Conservation (phyloP, 1,139 yeast species). For the Keqinozyma sinolaborantium region DNA sequence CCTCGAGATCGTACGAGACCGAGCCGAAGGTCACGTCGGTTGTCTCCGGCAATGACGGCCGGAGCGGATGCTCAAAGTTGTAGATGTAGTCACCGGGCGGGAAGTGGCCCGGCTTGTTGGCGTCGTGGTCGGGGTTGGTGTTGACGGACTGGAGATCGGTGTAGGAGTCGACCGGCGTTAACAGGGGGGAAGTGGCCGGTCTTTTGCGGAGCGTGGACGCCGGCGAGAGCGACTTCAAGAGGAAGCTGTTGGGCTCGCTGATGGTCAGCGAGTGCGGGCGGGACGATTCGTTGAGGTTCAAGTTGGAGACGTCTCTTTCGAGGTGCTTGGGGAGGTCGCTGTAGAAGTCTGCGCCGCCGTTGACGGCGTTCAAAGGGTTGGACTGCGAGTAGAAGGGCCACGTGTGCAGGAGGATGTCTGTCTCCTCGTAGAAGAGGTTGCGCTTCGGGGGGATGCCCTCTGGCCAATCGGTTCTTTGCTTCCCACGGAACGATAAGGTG, state of each 20-base stretch:
- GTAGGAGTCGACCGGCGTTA: slow-evolving; percentile 15
- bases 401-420: slow-evolving; percentile 69
- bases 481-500: slow-evolving; percentile 65
- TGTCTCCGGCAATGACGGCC: slow-evolving; percentile 79
- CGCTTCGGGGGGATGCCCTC: slow-evolving; percentile 96
- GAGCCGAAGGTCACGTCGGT: slow-evolving; percentile 77
- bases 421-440: slow-evolving; percentile 58
- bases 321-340: slow-evolving; percentile 26
- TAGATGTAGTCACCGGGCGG: slow-evolving; percentile 87
- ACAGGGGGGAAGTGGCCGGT: slow-evolving; percentile 35
- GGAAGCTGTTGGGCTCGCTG: slow-evolving; percentile 12
- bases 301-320: slow-evolving; percentile 28
- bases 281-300: slow-evolving; percentile 26
- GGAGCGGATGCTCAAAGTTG: slow-evolving; percentile 86
- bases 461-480: slow-evolving; percentile 92
- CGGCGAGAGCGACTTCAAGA: slow-evolving; percentile 20
- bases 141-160: slow-evolving; percentile 10
- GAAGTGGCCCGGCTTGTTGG: slow-evolving; percentile 29
- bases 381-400: slow-evolving; percentile 81
- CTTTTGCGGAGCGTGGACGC: slow-evolving; percentile 36
- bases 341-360: slow-evolving; percentile 58
- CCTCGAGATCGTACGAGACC: slow-evolving; percentile 68
- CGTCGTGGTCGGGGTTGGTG: slow-evolving; percentile 16
- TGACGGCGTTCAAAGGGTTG: slow-evolving; percentile 22
- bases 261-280: slow-evolving; percentile 19